Conservation (phyloP, 306 rosid genomes). For the Boehmeria nivea region DNA sequence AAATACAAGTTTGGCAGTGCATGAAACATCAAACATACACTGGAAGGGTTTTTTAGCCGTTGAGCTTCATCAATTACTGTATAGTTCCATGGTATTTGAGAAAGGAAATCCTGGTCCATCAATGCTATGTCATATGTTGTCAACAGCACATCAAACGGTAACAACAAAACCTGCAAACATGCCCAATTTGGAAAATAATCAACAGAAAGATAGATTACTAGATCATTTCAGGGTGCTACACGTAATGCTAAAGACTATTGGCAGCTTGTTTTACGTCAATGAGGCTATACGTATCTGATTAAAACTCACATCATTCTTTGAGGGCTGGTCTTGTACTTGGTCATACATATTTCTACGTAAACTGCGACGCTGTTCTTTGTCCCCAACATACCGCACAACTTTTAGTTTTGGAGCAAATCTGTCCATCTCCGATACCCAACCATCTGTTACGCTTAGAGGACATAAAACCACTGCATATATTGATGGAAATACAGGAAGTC, state of each 20-base stretch:
- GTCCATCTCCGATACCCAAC: constrained; percentile 77
- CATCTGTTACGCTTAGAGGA: constrained; percentile 89
- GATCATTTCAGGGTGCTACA: background rate
- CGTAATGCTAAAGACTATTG: too few species aligned
- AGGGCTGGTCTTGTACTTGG: constrained; percentile 38
- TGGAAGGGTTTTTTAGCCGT: constrained; percentile 85
- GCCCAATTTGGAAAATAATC: constrained; percentile 15
- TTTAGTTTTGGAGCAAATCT: constrained; percentile 66
- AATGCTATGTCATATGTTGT: constrained; percentile 82
- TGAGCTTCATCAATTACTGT: constrained; percentile 95
- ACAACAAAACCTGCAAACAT: constrained; percentile 43
- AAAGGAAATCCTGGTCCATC: constrained; percentile 89
- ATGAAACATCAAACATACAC: constrained; percentile 83
- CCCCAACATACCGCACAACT: constrained; percentile 75
- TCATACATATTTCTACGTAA: constrained; percentile 49
- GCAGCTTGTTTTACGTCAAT: background rate
- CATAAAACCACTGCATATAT: constrained; percentile 70
- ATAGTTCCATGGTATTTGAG: constrained; percentile 92
- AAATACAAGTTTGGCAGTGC: constrained; percentile 11
- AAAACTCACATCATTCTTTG: constrained; percentile 42
- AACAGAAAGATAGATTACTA: constrained; percentile 5
- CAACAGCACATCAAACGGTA: constrained; percentile 82
- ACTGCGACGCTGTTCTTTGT: constrained; percentile 58
- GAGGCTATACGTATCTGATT: background rate
- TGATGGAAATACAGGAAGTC: constrained; percentile 14